Conservation (phyloP, 371 early-diverging fungal species). For the Entomophthora muscae region DNA sequence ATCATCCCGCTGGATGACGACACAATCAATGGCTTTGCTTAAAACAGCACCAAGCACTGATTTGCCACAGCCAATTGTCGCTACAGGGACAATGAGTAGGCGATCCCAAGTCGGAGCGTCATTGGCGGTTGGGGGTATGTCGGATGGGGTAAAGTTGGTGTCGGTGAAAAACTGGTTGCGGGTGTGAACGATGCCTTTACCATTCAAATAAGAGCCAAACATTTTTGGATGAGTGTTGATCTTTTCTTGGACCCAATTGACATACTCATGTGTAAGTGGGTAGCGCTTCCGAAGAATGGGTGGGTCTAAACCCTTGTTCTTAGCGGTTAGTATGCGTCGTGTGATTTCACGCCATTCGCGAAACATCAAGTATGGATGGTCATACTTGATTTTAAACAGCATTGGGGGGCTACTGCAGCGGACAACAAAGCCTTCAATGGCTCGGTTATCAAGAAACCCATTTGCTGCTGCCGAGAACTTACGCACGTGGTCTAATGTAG, state of each 20-base stretch:
- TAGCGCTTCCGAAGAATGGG: slow-evolving; percentile 23
- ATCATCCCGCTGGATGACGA: slow-evolving; percentile 2
- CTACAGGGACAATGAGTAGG: slow-evolving; percentile 47
- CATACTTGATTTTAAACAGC: slow-evolving; percentile 88
- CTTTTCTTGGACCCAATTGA: slow-evolving; percentile 50
- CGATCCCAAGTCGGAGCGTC: slow-evolving; percentile 8
- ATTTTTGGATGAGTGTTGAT: slow-evolving; percentile 39
- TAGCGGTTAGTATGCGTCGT: slow-evolving; percentile 20
- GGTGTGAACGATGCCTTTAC: slow-evolving; percentile 60
- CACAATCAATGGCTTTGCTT: background rate
- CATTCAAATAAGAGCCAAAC: slow-evolving; percentile 38
- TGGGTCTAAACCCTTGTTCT: slow-evolving; percentile 10
- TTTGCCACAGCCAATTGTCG: slow-evolving; percentile 46
- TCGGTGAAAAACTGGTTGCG: slow-evolving; percentile 48
- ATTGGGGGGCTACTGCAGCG: slow-evolving; percentile 39
- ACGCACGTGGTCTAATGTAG: slow-evolving; percentile 29
- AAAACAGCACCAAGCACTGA: background rate
- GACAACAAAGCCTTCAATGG: slow-evolving; percentile 86
- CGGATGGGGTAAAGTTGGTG: background rate
- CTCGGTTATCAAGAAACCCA: slow-evolving; percentile 37
- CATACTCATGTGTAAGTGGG: slow-evolving; percentile 42
- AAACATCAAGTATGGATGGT: slow-evolving; percentile 79
- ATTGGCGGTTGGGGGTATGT: background rate
- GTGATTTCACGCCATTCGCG: slow-evolving; percentile 93
- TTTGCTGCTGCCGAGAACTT: slow-evolving; percentile 41